These are phyloP conservation scores for Saccharomyces hybrid DNA, from an alignment of 1,139 yeast species.

Conservation along the genomic window DNA sequence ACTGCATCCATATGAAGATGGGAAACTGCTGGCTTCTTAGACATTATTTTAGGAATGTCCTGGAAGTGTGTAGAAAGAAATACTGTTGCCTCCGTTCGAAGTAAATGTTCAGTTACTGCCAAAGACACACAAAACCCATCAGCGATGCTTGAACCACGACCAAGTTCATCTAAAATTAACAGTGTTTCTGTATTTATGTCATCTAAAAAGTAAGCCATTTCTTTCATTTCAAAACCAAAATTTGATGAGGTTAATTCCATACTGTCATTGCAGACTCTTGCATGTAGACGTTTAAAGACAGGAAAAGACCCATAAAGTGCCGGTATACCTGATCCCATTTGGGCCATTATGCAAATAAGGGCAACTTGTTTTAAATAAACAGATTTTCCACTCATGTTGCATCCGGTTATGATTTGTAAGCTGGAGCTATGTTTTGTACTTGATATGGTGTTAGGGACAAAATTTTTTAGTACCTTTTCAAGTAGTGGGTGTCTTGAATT, in stretches of 20 bases:
- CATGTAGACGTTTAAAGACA: slow-evolving; percentile 34
- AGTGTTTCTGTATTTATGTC: slow-evolving; percentile 31
- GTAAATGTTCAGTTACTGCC: slow-evolving; percentile 34
- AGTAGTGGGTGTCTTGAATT: slow-evolving; percentile 38
- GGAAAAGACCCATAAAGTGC: slow-evolving; percentile 37
- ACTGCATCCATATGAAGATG: slow-evolving; percentile 30
- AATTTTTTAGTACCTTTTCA: slow-evolving; percentile 27
- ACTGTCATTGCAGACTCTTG: slow-evolving; percentile 35
- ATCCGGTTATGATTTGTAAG: slow-evolving; percentile 40
- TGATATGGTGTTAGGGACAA: slow-evolving; percentile 36
- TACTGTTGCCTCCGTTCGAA: slow-evolving; percentile 26
- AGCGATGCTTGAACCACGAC: slow-evolving; percentile 38
- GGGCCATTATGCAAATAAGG: slow-evolving; percentile 37
- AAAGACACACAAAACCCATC: slow-evolving; percentile 39
- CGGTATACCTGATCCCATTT: slow-evolving; percentile 40
- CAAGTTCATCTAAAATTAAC: slow-evolving; percentile 40
- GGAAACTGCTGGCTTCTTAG: slow-evolving; percentile 28
- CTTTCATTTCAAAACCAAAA: slow-evolving; percentile 41
- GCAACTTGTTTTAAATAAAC: slow-evolving; percentile 39
- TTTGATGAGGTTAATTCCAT: slow-evolving; percentile 34
- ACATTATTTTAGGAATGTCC: slow-evolving; percentile 33
- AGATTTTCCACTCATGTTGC: slow-evolving; percentile 45
- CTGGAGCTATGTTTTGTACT: slow-evolving; percentile 33
- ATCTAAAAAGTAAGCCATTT: slow-evolving; percentile 37
- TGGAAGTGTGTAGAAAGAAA: slow-evolving; percentile 38